Evolutionary conservation across 202 grass and related monocot genomes (phyloP).

Genomic region (Carex arenaria): DNA sequence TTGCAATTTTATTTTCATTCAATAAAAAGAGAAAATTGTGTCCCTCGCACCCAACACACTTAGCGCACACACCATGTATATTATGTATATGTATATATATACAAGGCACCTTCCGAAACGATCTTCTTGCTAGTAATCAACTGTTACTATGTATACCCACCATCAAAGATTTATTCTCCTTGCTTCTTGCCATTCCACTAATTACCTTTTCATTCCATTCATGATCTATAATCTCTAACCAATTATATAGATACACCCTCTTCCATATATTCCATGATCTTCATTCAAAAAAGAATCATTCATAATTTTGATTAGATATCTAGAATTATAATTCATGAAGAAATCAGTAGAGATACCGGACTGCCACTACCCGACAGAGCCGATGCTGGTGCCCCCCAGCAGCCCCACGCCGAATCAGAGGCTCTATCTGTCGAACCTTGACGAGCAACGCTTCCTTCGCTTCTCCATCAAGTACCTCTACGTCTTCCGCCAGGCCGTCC

Average conservation of each 20-base stretch:
- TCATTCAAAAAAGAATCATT: not conserved
- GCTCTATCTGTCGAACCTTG: conserved; percentile 85
- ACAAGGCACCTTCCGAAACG: not conserved
- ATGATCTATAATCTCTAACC: not conserved
- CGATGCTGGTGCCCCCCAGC: conserved; percentile 43
- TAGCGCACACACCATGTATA: not conserved
- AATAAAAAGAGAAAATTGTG: too few relatives aligned
- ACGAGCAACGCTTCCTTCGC: conserved; percentile 87
- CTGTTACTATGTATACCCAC: too few relatives aligned
- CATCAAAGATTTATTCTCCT: too few relatives aligned
- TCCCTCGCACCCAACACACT: too few relatives aligned
- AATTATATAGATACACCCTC: not conserved
- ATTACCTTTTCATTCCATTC: not conserved
- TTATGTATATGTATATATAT: not conserved
- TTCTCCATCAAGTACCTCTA: conserved; percentile 99
- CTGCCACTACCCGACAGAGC: conserved; percentile 40
- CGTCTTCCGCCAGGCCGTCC: conserved; percentile 34
- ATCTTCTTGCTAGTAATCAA: not conserved
- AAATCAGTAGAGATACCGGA: conserved; percentile 50
- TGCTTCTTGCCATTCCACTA: not conserved
- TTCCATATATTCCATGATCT: not conserved
- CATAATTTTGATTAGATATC: not conserved
- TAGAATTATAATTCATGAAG: not conserved
- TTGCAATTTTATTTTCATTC: too few relatives aligned
- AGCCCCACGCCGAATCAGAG: conserved; percentile 37